A percentile compares a stretch with the other conserved stretches of the same genome.
These are phyloP conservation scores for Kondoa malvinella DNA, from an alignment of 768 basidiomycete genomes.

Conservation along the genomic window DNA sequence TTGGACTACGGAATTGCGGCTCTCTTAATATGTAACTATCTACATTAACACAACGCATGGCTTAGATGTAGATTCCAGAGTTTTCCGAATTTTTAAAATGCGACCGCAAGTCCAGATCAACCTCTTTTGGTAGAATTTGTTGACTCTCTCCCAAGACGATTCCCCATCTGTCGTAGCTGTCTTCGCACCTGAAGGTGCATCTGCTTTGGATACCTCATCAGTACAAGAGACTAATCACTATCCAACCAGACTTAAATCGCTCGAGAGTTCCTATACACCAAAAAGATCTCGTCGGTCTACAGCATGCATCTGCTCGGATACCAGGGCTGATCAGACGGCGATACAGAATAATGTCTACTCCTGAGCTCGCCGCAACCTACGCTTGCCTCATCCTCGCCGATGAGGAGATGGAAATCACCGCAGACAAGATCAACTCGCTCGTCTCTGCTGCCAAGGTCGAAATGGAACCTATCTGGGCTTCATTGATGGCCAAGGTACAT, in stretches of 20 bases:
- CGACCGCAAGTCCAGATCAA: too few species aligned
- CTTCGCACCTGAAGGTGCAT: neutral
- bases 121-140: too few species aligned
- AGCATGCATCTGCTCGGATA: neutral
- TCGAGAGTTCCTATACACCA: neutral
- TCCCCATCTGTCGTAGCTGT: neutral
- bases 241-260: neutral
- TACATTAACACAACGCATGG: too few species aligned
- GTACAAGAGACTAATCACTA: neutral
- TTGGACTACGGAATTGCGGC: too few species aligned
- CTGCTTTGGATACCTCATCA: neutral
- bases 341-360: slow-evolving; percentile 35
- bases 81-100: neutral
- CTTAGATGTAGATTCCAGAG: neutral
- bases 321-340: neutral
- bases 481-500: slow-evolving; percentile 89
- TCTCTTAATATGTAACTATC: too few species aligned
- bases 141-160: too few species aligned
- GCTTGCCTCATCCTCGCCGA: slow-evolving; percentile 97
- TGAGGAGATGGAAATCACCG: slow-evolving; percentile 91
- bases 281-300: neutral
- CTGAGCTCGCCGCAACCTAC: slow-evolving; percentile 83
- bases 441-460: slow-evolving; percentile 68
- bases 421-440: slow-evolving; percentile 81
- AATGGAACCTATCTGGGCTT: slow-evolving; percentile 91